phyloP scores from a whole-genome alignment of 108 stramenopile genomes.

The Skeletonema grethae region DNA sequence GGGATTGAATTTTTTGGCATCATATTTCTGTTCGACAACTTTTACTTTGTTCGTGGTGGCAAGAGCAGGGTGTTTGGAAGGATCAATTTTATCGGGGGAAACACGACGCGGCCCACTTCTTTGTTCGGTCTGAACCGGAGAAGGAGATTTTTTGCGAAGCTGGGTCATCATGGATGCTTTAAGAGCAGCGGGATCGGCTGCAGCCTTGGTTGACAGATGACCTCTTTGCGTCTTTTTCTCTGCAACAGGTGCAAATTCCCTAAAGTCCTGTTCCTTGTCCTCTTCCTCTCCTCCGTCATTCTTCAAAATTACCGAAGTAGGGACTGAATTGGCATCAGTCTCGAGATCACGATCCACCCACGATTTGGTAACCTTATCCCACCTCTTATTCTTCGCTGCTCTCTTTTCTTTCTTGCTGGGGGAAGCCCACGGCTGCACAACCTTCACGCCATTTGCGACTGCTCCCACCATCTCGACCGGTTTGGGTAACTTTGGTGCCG shows the following conservation, averaged over 20 bases:
- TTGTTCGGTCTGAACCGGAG: background rate
- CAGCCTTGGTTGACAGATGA: background rate
- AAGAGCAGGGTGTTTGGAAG: background rate
- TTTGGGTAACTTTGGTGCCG: background rate
- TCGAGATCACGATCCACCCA: constrained; percentile 10
- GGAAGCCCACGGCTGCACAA: constrained; percentile 1
- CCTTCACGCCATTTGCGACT: background rate
- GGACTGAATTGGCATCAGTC: background rate
- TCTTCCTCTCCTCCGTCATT: background rate
- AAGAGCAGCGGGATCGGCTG: background rate
- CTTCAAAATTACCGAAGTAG: constrained; percentile 1
- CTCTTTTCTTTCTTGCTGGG: constrained; percentile 2
- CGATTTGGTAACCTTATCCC: constrained; percentile 8
- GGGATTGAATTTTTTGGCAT: background rate
- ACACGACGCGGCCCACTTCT: background rate
- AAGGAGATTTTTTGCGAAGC: background rate
- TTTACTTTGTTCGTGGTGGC: background rate
- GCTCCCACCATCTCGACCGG: background rate
- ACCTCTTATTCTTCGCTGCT: constrained; percentile 9
- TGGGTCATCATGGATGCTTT: background rate
- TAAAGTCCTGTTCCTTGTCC: background rate
- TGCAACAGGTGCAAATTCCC: background rate
- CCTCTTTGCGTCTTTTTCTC: background rate
- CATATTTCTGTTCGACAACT: background rate
- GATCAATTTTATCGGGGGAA: background rate